Conservation (phyloP, 2,329 filamentous ascomycete genomes). For the Cercospora sp. region DNA sequence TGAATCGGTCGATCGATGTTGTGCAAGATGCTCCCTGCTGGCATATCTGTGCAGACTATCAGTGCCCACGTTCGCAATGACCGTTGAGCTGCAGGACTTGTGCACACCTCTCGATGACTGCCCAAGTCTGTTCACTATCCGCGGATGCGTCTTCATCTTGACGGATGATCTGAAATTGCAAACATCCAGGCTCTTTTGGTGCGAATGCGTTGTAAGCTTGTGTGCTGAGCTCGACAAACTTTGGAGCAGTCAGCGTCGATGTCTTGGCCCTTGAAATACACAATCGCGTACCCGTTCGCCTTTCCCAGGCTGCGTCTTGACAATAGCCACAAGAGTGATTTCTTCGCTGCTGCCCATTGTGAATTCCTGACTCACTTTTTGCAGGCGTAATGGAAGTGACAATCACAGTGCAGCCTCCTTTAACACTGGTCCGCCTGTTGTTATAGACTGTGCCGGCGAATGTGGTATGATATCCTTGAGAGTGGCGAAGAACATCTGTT, state of each 20-base stretch:
- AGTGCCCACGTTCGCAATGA: not conserved
- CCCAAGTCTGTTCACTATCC: constrained; percentile 1
- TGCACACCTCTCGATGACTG: constrained; percentile 9
- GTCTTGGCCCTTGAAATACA: not conserved
- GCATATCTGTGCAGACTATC: not conserved
- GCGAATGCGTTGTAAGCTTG: not conserved
- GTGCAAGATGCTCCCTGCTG: not conserved
- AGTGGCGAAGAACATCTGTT: not conserved
- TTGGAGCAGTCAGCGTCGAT: not conserved
- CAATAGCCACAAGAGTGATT: constrained; percentile 12
- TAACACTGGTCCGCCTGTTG: no score
- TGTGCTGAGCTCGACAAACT: constrained; percentile 4
- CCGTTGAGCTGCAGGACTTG: not conserved
- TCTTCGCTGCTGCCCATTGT: constrained; percentile 1
- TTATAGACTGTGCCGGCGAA: not conserved
- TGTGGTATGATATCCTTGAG: not conserved
- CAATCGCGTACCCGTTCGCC: constrained; percentile 5
- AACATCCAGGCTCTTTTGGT: constrained; percentile 7
- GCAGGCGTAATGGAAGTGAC: no score
- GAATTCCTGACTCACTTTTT: not conserved
- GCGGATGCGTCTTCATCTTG: not conserved
- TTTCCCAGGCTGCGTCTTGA: constrained; percentile 14
- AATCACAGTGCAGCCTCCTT: no score
- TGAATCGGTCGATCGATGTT: not conserved
- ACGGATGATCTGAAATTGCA: constrained; percentile 9